Evolutionary conservation across 192 early-diverging fungal genomes (phyloP), one percentile per base, ranked within the genome.

Genomic region (Podila horticola): DNA sequence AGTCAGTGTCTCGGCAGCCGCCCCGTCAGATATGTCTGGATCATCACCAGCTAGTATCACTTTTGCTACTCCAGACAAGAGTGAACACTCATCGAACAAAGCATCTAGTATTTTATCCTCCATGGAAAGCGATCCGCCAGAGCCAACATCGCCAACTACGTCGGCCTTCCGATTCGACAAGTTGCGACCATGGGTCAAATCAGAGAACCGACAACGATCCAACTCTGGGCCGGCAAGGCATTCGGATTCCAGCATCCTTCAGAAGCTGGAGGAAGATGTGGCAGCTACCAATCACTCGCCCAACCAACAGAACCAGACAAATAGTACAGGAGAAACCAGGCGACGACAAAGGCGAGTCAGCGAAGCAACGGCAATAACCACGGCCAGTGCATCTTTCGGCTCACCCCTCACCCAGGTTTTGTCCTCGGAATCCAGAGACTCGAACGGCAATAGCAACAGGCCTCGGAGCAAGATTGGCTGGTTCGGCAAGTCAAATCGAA

Each of bases 211-310:
- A 31, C 68, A 79, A 11, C 75, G 75, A 9, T 71, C 69, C 7
- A 79, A 57, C 36, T 71, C 75, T 60, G 75, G 68, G 13, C 75
- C 75, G 11, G 68, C 69, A n/a, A 50, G 64, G 12, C 75, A 71
- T 26, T 38, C 75, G 13, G 75, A 71, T 24, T 24, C 50, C 22
- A 29, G 58, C 1, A 31, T 67, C 15, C 55, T 34, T 49, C 74
- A 68, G 36, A 76, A 69, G 17, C 22, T 69, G 63, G 49, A 41
- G 45, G 49, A 49, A 48, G 45, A 28, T 1, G 17, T 34, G 2
- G 74, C 59, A 51, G 26, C 67, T 17, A 67, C 58, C 30, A 52
- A 60, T 1, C n/a, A 62, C 28, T 49, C 17, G 1, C 28, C 5
- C 22, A 29, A 30, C 19, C 48, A 45, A 29, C 19, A 48, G 49